These are phyloP conservation scores for Ceratocystis colombiana DNA, from an alignment of 2,329 filamentous ascomycete species.

Conservation along the genomic window DNA sequence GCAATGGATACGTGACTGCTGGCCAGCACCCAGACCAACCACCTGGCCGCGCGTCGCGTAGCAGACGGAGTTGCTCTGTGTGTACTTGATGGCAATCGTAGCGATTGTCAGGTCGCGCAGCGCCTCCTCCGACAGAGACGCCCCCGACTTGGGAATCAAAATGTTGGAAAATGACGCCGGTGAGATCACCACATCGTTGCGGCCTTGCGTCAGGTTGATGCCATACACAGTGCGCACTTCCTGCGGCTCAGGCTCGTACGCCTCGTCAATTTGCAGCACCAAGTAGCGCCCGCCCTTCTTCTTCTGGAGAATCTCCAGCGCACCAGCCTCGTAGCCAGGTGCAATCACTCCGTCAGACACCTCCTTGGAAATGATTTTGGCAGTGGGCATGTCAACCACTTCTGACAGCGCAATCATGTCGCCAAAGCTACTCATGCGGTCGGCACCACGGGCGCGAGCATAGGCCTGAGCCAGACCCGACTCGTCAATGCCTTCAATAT, in stretches of 20 bases:
- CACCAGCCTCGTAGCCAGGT: slow-evolving; percentile 72
- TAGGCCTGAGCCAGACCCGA: slow-evolving; percentile 89
- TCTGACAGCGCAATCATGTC: slow-evolving; percentile 92
- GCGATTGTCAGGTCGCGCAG: slow-evolving; percentile 85
- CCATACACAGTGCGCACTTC: slow-evolving; percentile 88
- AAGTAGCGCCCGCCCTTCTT: slow-evolving; percentile 98
- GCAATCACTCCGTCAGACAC: slow-evolving; percentile 96
- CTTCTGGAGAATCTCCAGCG: slow-evolving; percentile 84
- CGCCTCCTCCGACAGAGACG: slow-evolving; percentile 64
- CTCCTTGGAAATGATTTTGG: slow-evolving; percentile 95
- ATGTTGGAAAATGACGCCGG: slow-evolving; percentile 77
- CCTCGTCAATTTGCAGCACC: slow-evolving; percentile 84
- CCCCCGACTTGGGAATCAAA: slow-evolving; percentile 72
- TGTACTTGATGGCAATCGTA: slow-evolving; percentile 96
- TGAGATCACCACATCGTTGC: slow-evolving; percentile 81
- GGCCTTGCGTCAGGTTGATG: slow-evolving; percentile 76
- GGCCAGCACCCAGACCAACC: slow-evolving; percentile 85
- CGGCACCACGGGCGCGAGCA: slow-evolving; percentile 84
- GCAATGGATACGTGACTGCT: slow-evolving; percentile 97
- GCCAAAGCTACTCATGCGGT: slow-evolving; percentile 98
- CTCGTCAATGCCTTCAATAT: slow-evolving; percentile 77
- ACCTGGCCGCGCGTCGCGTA: slow-evolving; percentile 92
- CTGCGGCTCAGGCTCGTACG: slow-evolving; percentile 68
- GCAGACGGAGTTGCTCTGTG: slow-evolving; percentile 97
- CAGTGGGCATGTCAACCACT: slow-evolving; percentile 80